These are phyloP conservation scores for Alternaria rosae DNA, from an alignment of 2,329 filamentous ascomycete genomes.

Conservation along the genomic window DNA sequence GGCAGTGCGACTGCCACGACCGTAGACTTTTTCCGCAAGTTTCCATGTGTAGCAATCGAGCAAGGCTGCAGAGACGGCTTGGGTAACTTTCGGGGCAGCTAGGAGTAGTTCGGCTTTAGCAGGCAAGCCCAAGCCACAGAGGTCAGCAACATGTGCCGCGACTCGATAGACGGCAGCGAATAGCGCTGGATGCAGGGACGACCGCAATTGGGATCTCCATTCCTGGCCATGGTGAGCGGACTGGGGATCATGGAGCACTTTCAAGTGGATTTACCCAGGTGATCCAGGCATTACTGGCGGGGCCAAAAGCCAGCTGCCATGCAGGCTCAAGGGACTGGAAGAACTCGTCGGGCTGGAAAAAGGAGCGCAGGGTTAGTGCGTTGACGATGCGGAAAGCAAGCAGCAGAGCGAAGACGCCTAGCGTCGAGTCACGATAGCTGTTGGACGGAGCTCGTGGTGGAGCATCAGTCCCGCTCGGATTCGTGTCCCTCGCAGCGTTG, in stretches of 20 bases:
- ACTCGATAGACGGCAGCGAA: slow-evolving; percentile 79
- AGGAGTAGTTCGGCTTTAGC: slow-evolving; percentile 72
- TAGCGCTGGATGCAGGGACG: slow-evolving; percentile 87
- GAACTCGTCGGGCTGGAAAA: slow-evolving; percentile 98
- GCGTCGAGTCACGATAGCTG: slow-evolving; percentile 44
- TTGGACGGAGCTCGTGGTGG: slow-evolving; percentile 25
- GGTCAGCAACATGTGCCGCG: slow-evolving; percentile 63
- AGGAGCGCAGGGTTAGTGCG: slow-evolving; percentile 79
- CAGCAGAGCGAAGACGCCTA: slow-evolving; percentile 46
- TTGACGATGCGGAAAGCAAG: slow-evolving; percentile 80
- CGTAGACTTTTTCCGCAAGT: slow-evolving; percentile 77
- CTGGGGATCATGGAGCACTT: slow-evolving; percentile 10
- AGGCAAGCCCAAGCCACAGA: slow-evolving; percentile 63
- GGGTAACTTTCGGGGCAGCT: slow-evolving; percentile 74
- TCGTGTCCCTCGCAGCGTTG: slow-evolving; percentile 44
- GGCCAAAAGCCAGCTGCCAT: slow-evolving; percentile 86
- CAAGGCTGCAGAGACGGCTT: slow-evolving; percentile 78
- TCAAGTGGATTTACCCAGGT: slow-evolving; percentile 77
- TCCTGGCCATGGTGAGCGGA: slow-evolving; percentile 67
- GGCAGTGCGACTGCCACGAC: slow-evolving; percentile 67
- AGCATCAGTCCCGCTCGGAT: slow-evolving; percentile 29
- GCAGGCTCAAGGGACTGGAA: slow-evolving; percentile 96
- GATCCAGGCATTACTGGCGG: slow-evolving; percentile 81
- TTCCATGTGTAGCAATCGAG: slow-evolving; percentile 90
- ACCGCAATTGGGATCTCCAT: slow-evolving; percentile 87